Evolutionary conservation across 2,329 filamentous ascomycete genomes (phyloP).

Genomic region (Zopfia rhizophila): DNA sequence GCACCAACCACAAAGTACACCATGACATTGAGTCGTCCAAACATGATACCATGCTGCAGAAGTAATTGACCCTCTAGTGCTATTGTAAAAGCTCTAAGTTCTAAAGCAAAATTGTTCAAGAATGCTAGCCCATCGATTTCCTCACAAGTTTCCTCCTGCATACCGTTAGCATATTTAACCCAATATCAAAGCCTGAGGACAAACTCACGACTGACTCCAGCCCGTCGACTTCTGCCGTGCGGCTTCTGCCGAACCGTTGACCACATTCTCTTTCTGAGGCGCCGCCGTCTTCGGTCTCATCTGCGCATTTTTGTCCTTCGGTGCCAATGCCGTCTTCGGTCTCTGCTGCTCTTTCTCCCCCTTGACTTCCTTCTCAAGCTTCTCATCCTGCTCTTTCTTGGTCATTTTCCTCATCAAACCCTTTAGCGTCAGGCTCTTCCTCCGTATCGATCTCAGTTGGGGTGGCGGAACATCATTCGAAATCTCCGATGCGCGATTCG

Average conservation of each 20-base stretch:
- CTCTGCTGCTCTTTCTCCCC: conserved; percentile 1
- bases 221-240: conserved; percentile 34
- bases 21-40: too few species aligned
- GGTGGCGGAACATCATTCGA: conserved; percentile 32
- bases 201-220: conserved; percentile 31
- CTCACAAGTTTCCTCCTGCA: conserved; percentile 22
- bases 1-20: too few species aligned
- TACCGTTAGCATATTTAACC: conserved; percentile 5
- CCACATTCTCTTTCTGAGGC: conserved; percentile 10
- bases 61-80: too few species aligned
- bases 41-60: too few species aligned
- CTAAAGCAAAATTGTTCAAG: too few species aligned
- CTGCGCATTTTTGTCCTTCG: conserved; percentile 24
- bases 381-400: conserved; percentile 31
- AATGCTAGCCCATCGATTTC: too few species aligned
- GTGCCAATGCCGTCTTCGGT: conserved; percentile 19
- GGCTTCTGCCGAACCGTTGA: conserved; percentile 14
- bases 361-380: conserved; percentile 7
- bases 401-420: conserved; percentile 42
- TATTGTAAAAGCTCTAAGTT: too few species aligned
- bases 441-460: conserved; percentile 28
- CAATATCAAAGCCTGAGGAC: not conserved
- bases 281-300: conserved; percentile 26
- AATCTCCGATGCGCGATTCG: conserved; percentile 31
- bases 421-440: conserved; percentile 36